Base-by-base conservation (phyloP, 176 grass and related monocot genomes). In the Oryza nivara region DNA sequence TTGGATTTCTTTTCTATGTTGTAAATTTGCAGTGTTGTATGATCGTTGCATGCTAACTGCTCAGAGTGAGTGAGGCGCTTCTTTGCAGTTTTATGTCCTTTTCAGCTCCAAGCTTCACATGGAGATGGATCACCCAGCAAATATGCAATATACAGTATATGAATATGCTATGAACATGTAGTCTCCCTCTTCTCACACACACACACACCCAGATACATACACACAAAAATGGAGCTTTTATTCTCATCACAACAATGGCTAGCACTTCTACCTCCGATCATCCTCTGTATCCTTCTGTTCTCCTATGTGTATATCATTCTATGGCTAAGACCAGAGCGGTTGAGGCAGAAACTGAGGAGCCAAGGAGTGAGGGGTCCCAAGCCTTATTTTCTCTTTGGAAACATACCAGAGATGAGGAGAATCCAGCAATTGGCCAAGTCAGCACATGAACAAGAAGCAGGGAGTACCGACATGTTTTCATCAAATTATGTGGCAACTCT, bases 351-450 rank as follows among this genome's bases (percentile, higher is more conserved):
- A 23, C 87, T 89, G 54, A 84, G 84, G 65, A 69, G 61, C 5
- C 95, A 94, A 81, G 95, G 95, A 73, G 92, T 94, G 51, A 91
- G 63, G 15, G 95, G 95, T 5, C 92, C 95, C 49, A 86, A 87
- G 25, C 90, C 92, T 79, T 94, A 87, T 63, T 77, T 91, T 35
- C 49, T 94, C 60, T 83, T 88, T 54, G 90, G 95, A 4, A 94
- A 97, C 73, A 88, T 97, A 78, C 65, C 46, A 38, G 36, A 38
- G 78, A 94, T 94, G 86, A 90, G 83, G 65, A 92, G 80, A 17
- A 86, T 94, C 13, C 87, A 84, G 12, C 72, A 91, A 20, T 68
- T 74, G 68, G 46, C 63, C 30, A 72, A 14, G 9, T n/a, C 80
- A 52, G 72, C 66, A 1, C 16, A 45, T 32, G 63, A 84, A 41